phyloP scores from a whole-genome alignment of 2,329 filamentous ascomycete genomes.

The Fusarium keratoplasticum region DNA sequence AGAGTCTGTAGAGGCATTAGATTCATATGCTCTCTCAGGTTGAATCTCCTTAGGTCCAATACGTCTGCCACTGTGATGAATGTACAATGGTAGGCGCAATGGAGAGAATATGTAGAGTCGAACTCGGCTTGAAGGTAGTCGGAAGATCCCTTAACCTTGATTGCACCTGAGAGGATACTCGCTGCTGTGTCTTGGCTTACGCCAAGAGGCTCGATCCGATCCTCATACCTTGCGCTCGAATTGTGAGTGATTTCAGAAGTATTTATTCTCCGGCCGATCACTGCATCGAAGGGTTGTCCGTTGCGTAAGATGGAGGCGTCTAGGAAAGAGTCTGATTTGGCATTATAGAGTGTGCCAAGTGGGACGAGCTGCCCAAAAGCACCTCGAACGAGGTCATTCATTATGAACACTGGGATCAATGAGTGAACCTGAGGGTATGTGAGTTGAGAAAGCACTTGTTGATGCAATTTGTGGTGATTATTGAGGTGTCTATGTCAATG shows the following conservation, averaged over 20 bases:
- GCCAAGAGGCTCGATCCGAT: neutral
- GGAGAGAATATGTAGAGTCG: fast-evolving
- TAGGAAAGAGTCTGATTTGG: slow-evolving; percentile 22
- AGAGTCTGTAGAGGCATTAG: neutral
- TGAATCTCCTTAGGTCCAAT: neutral
- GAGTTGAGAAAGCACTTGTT: neutral
- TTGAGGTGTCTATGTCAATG: too few species aligned
- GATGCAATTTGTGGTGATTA: neutral
- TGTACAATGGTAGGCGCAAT: neutral
- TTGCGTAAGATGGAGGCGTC: neutral
- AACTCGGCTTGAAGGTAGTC: slow-evolving; percentile 10
- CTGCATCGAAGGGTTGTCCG: fast-evolving
- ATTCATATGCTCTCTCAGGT: neutral
- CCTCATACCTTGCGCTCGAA: neutral
- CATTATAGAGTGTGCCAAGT: slow-evolving; percentile 33
- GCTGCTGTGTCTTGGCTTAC: slow-evolving; percentile 11
- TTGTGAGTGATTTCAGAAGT: neutral
- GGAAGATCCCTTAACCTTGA: slow-evolving; percentile 12
- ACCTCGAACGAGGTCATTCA: slow-evolving; percentile 1
- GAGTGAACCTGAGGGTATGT: neutral
- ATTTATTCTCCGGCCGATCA: neutral
- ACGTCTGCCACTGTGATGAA: slow-evolving; percentile 4
- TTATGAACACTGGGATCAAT: neutral
- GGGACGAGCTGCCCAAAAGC: slow-evolving; percentile 17
- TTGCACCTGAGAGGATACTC: slow-evolving; percentile 14